Evolutionary conservation across 2,329 filamentous ascomycete species (phyloP), one percentile per base, ranked within the genome.

Genomic region (Metarhizium humberi): DNA sequence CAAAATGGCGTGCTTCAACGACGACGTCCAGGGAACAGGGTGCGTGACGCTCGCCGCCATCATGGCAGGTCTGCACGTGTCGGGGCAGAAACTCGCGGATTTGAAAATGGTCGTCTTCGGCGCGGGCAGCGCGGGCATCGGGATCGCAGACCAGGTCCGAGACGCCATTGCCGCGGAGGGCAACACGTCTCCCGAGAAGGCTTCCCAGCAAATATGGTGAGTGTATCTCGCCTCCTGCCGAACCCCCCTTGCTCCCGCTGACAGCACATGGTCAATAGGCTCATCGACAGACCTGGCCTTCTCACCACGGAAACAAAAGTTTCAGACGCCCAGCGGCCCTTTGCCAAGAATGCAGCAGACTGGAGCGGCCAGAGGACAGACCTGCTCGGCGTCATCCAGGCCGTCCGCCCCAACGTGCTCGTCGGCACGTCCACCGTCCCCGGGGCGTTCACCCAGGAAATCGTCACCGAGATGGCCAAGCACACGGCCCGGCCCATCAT

Each of bases 11-110:
- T 95, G 90, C 68, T 95, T 96, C 76, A 95, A 95, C 64, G 91
- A 95, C 56, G 90, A 95, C 67, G 85, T 95, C 0, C 90, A 95
- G 68, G 91, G 90, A 1, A 95, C 91, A 0, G 91, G 90, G 0
- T 92, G 88, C 57, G 90, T 95, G 1, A 92, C 91, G 0, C 78
- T 95, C 0, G 90, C 90, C 0, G 90, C 87, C 1, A 85, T 95
- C 59, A 84, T 90, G 74, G 83, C 90, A 0, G 90, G 82, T 0
- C 74, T 92, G 7, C 82, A 88, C 57, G 84, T 92, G 7, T 84
- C 78, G 57, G 77, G 82, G 3, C 72, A 85, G 53, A 81, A 85
- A 53, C 74, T 95, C 45, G 71, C 75, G 8, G 88, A 95, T 56
- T 70, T 88, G 14, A 79, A 85, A 34, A 77, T 94, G 56, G 78